Evolutionary conservation across 768 basidiomycete genomes (phyloP).

Genomic region (Piloderma croceum): DNA sequence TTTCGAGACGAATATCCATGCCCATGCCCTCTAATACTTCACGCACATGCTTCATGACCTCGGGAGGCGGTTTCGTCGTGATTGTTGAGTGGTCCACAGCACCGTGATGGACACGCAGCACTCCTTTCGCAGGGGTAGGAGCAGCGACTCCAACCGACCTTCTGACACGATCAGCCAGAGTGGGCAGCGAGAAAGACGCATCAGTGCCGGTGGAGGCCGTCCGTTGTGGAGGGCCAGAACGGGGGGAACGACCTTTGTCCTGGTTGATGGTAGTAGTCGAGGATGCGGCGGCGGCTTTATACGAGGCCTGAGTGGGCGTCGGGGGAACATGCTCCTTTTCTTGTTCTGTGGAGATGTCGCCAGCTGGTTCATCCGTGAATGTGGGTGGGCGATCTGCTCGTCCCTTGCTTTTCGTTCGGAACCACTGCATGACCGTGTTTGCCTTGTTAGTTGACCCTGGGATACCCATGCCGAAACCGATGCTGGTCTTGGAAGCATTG

Average conservation of each 20-base stretch:
- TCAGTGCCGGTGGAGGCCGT: conserved; percentile 42
- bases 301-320: conserved; percentile 12
- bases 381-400: conserved; percentile 23
- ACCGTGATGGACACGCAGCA: conserved; percentile 82
- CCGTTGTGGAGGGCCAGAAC: conserved; percentile 36
- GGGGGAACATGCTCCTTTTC: conserved; percentile 5
- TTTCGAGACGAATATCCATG: conserved; percentile 80
- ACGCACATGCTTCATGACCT: conserved; percentile 83
- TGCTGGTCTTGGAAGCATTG: conserved; percentile 26
- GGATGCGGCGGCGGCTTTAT: conserved; percentile 2
- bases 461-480: conserved; percentile 34
- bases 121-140: conserved; percentile 35
- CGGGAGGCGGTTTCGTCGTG: conserved; percentile 76
- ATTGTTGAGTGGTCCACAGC: conserved; percentile 88
- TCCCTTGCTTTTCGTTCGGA: conserved; percentile 67
- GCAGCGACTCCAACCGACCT: conserved; percentile 37
- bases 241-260: too few relatives aligned
- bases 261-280: not conserved
- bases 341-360: not conserved
- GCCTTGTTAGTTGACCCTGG: conserved; percentile 82
- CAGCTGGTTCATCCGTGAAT: not conserved
- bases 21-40: conserved; percentile 85
- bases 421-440: conserved; percentile 98
- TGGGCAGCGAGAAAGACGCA: conserved; percentile 37
- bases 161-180: conserved; percentile 43